Conservation (phyloP, 305 asterid genomes). For the Rubia balearica region DNA sequence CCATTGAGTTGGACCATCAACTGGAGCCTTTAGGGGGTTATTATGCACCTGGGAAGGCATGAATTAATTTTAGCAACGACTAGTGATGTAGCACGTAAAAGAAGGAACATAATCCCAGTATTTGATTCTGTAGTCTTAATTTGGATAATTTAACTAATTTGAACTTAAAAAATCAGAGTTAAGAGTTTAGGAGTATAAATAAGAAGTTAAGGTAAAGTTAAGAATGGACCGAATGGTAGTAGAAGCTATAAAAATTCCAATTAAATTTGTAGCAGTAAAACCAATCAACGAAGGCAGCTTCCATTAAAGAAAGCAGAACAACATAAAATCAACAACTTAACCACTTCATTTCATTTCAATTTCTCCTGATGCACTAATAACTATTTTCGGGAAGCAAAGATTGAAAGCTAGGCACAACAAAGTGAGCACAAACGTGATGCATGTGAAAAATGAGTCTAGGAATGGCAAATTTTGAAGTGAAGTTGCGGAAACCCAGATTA, state of each 20-base stretch:
- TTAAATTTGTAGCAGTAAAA: background rate
- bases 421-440: background rate
- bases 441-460: background rate
- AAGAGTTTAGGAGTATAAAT: background rate
- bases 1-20: slow-evolving; percentile 89
- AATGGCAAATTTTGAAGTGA: background rate
- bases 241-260: background rate
- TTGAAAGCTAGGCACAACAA: background rate
- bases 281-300: background rate
- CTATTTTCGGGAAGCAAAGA: background rate
- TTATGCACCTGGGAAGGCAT: slow-evolving; percentile 51
- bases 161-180: background rate
- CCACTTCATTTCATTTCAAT: background rate
- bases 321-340: background rate
- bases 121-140: background rate
- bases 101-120: background rate
- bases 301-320: background rate
- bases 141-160: background rate
- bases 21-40: slow-evolving; percentile 67
- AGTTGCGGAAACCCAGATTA: background rate
- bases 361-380: background rate
- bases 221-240: background rate
- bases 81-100: background rate
- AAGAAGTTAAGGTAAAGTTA: background rate
- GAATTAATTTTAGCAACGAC: background rate